Percentiles rank a stretch among this genome's conserved stretches.
Conservation (phyloP, 306 rosid genomes). For the Quercus engelmannii region DNA sequence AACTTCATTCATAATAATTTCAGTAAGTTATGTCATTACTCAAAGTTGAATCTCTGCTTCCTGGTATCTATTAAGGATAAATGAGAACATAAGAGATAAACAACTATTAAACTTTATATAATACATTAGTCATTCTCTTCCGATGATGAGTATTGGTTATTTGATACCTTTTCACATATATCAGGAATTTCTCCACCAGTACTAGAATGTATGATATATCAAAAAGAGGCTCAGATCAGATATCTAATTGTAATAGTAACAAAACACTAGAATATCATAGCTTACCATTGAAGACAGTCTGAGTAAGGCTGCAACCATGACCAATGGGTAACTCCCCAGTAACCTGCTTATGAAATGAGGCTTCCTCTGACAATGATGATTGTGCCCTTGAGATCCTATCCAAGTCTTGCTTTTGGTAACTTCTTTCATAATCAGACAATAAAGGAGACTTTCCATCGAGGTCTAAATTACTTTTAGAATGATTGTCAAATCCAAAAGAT, state of each 20-base stretch:
- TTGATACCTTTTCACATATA: not conserved
- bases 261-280: not conserved
- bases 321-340: constrained; percentile 58
- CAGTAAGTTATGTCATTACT: not conserved
- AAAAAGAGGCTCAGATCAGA: not conserved
- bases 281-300: constrained; percentile 79
- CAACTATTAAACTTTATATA: not conserved
- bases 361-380: constrained; percentile 49
- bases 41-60: not conserved
- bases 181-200: not conserved
- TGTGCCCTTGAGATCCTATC: constrained; percentile 36
- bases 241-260: not conserved
- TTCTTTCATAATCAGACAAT: constrained; percentile 37
- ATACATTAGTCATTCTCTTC: not conserved
- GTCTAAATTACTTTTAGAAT: constrained; percentile 44
- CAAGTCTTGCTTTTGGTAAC: constrained; percentile 24
- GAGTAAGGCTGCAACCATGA: constrained; percentile 72
- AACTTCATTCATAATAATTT: not conserved
- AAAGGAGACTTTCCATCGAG: constrained; percentile 49
- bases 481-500: constrained; percentile 41
- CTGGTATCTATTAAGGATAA: not conserved
- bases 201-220: not conserved
- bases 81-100: not conserved
- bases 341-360: constrained; percentile 45
- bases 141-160: not conserved